Evolutionary conservation across 495 filamentous ascomycete genomes (phyloP), one percentile per base, ranked within the genome.

Genomic region (Podospora fimiseda): DNA sequence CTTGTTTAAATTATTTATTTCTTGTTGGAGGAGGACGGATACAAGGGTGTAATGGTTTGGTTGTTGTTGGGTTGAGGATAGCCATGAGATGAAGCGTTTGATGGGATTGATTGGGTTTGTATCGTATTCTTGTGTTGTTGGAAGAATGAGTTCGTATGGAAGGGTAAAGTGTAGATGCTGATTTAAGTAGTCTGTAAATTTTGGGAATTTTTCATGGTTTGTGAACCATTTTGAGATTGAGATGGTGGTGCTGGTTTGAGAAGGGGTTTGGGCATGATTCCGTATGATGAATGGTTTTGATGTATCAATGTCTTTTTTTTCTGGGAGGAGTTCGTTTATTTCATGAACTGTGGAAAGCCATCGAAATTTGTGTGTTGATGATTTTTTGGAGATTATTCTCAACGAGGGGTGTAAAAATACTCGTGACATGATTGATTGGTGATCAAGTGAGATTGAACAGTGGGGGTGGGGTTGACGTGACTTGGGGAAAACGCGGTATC

Each of bases 101-200:
- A 18, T 18, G 39, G 16, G 4, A n/a, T 14, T n/a, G 39, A 6
- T n/a, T n/a, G 16, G 11, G 39, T 5, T 41, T 5, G 11, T 5
- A 5, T 41, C 39, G 39, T 41, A 18, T 9, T 43, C 33, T 13
- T 33, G 8, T n/a, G 33, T 44, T 11, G 16, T 42, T n/a, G 48
- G 48, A n/a, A 24, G 16, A 16, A 20, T 37, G 30, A 53, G 42
- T 24, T 53, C 50, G n/a, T 53, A 47, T 1, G 39, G 50, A 11
- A 45, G 39, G 9, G 30, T 47, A 9, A 43, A 13, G 19, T 18
- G 13, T 16, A 44, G 22, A 14, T 16, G 18, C 6, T 44, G 42
- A 21, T 19, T 44, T 0, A 44, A 21, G 19, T 44, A 19, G 19
- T 44, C 42, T 8, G 42, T 21, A n/a, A 44, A 22, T 21, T 19